phyloP scores from a whole-genome alignment of 768 basidiomycete species.

The Boletus subparvulus region DNA sequence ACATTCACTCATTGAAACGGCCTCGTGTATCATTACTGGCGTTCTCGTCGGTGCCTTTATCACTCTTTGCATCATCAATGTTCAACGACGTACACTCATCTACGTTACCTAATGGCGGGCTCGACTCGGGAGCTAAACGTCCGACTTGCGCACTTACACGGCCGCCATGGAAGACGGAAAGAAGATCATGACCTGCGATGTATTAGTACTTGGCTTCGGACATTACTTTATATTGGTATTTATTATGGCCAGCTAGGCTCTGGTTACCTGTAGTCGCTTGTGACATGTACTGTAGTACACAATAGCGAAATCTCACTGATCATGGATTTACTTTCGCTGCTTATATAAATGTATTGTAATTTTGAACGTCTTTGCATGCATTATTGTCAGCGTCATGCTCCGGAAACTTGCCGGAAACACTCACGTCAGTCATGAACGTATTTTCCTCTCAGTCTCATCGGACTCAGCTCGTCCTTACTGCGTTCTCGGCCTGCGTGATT shows the following conservation, averaged over 20 bases:
- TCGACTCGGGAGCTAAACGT: background rate
- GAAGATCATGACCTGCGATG: constrained; percentile 12
- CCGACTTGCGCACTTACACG: background rate
- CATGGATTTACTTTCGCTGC: background rate
- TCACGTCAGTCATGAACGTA: constrained; percentile 19
- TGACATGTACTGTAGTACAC: background rate
- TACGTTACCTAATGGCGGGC: constrained; percentile 30
- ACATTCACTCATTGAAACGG: constrained; percentile 33
- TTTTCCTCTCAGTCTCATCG: constrained; percentile 48
- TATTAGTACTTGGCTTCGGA: constrained; percentile 18
- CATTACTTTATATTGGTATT: constrained; percentile 30
- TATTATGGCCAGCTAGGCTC: constrained; percentile 21
- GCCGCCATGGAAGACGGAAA: background rate
- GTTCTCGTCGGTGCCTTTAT: constrained; percentile 60
- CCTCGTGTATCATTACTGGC: constrained; percentile 54
- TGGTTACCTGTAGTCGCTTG: constrained; percentile 1
- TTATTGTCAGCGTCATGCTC: background rate
- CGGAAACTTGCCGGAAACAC: no score
- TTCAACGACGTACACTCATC: constrained; percentile 48
- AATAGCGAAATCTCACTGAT: constrained; percentile 1
- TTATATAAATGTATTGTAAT: background rate
- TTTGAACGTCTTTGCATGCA: background rate
- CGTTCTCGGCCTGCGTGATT: constrained; percentile 59
- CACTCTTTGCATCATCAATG: constrained; percentile 49
- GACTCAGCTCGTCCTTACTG: constrained; percentile 63